A percentile compares a stretch with the other conserved stretches of the same genome.
Evolutionary conservation across 108 stramenopile genomes (phyloP).

Genomic region (Poteriospumella lacustris): DNA sequence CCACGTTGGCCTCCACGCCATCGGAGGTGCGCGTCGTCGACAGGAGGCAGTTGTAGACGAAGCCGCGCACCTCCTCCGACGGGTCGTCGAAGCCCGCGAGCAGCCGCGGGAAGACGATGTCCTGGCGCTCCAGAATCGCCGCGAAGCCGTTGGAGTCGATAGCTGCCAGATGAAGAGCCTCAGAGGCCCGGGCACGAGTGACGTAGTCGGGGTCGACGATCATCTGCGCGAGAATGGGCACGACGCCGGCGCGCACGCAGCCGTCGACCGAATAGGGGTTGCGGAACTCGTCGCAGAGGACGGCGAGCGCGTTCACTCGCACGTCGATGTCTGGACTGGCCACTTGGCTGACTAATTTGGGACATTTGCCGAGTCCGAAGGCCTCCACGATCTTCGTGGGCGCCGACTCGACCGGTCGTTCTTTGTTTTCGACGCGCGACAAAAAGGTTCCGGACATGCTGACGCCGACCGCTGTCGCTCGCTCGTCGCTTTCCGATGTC

Average conservation of each 20-base stretch:
- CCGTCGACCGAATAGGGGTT: constrained; percentile 41
- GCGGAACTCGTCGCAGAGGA: constrained; percentile 48
- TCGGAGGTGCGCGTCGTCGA: constrained; percentile 3
- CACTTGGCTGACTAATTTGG: constrained; percentile 44
- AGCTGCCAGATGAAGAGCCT: constrained; percentile 32
- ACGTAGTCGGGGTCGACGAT: constrained; percentile 35
- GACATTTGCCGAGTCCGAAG: constrained; percentile 43
- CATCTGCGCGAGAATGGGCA: constrained; percentile 31
- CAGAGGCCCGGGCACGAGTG: constrained; percentile 32
- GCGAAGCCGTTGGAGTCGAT: constrained; percentile 39
- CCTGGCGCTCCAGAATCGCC: constrained; percentile 34
- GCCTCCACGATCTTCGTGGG: constrained; percentile 41
- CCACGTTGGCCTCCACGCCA: constrained; percentile 19
- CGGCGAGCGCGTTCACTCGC: constrained; percentile 38
- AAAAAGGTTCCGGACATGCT: no score
- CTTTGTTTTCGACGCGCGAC: constrained; percentile 1
- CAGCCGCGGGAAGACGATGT: neutral
- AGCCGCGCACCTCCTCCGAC: constrained; percentile 31
- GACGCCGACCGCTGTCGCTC: no score
- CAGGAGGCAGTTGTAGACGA: constrained; percentile 34
- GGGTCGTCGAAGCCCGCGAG: constrained; percentile 31
- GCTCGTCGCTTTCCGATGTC: no score
- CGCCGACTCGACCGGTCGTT: neutral
- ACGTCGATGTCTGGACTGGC: constrained; percentile 27
- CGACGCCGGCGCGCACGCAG: constrained; percentile 27